A percentile compares a stretch with the other conserved stretches of the same genome.
These are phyloP conservation scores for Xylaria castorea DNA, from an alignment of 495 filamentous ascomycete species.

Conservation along the genomic window DNA sequence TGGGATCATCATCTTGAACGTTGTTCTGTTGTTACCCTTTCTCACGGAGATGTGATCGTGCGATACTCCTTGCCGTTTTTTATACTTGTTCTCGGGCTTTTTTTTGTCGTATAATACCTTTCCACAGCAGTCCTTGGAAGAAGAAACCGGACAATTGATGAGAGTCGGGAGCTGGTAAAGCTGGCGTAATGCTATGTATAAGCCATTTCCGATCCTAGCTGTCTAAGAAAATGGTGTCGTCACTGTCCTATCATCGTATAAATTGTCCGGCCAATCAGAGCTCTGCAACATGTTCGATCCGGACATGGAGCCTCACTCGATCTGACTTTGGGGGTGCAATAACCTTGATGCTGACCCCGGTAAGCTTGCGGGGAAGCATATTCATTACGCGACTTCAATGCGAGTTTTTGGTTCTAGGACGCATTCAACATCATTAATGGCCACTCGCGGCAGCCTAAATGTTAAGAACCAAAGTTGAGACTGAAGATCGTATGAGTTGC, in stretches of 20 bases:
- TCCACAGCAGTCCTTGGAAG: neutral
- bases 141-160: neutral
- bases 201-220: neutral
- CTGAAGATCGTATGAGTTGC: neutral
- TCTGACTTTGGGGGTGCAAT: conserved; percentile 16
- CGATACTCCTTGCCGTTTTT: neutral
- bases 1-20: conserved; percentile 38
- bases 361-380: conserved; percentile 11
- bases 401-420: neutral
- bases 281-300: conserved; percentile 22
- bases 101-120: neutral
- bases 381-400: conserved; percentile 19
- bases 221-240: conserved; percentile 38
- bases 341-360: conserved; percentile 15
- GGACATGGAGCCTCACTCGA: conserved; percentile 30
- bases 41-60: conserved; percentile 1
- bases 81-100: neutral
- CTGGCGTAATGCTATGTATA: conserved; percentile 8
- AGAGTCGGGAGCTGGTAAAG: neutral
- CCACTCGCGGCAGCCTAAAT: neutral
- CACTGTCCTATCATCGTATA: conserved; percentile 30
- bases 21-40: neutral
- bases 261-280: conserved; percentile 30
- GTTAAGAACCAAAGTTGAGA: neutral
- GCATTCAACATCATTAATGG: conserved; percentile 1